Base-by-base conservation (phyloP, 225 moss, liverwort and hornwort genomes). In the Sphagnum contortum region DNA sequence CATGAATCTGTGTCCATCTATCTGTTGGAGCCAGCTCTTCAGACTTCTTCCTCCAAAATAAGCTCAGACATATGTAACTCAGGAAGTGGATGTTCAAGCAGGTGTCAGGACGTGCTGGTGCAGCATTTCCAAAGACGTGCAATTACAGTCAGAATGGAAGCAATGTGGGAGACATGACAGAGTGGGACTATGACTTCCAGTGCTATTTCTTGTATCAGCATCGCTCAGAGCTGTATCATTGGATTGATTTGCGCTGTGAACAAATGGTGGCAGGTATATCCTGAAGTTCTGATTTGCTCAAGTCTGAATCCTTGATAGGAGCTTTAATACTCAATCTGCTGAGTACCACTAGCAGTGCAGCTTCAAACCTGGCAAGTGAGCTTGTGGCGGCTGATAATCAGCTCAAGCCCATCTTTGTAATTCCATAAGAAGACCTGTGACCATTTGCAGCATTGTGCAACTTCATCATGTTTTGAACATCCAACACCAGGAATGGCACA, bases 201-300 rank as follows among this genome's bases (percentile, higher is more conserved):
- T 91, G 88, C 71, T 91, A 89, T 71, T 94, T 91, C 68, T 60
- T 94, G 75, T 78, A 85, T 58, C 76, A 80, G 58, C 85, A 81
- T 55, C 81, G 89, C 55, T 72, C 79, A 48, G 91, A 94, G 50
- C 74, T 94, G 8, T 94, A 91, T 69, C 78, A 75, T 8, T 91
- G 85, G 74, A 85, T 94, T 51, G 94, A 94, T 60, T 80, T 73
- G 6, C 88, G 91, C 45, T 94, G 94, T 66, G 94, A 94, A 69
- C 80, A 89, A 65, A 94, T 94, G 94, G 75, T 94, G 65, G 78
- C 78, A 77, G 87, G 90, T 90, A 78, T 45, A 61, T 8, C 48
- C 55, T 48, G 44, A 54, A 29, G 0, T 29, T 29, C 29, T 29
- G 29, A 0, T 29, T 29, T 29, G 29, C 29, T 29, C 29, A 29